These are phyloP conservation scores for Diversispora epigaea DNA, from an alignment of 192 early-diverging fungal species.

Conservation along the genomic window DNA sequence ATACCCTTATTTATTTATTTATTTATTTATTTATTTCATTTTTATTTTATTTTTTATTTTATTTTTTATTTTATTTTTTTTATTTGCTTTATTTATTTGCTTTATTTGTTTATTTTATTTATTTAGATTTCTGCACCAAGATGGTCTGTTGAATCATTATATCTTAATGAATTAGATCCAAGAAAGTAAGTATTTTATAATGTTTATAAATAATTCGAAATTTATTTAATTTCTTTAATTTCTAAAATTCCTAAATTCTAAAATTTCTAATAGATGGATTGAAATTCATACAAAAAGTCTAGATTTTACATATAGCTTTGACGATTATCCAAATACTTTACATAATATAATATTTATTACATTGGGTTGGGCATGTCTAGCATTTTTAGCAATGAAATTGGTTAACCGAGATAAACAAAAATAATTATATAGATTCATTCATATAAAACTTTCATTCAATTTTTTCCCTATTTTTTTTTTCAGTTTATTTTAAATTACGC, in stretches of 20 bases:
- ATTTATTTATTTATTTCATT: too few relatives aligned
- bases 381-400: too few relatives aligned
- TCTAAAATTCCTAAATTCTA: too few relatives aligned
- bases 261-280: slow-evolving; percentile 23
- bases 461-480: too few relatives aligned
- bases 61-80: neutral
- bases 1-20: too few relatives aligned
- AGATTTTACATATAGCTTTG: slow-evolving; percentile 43
- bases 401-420: slow-evolving; percentile 54
- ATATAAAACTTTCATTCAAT: too few relatives aligned
- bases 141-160: slow-evolving; percentile 62
- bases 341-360: slow-evolving; percentile 43
- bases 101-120: neutral
- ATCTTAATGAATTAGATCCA: slow-evolving; percentile 51
- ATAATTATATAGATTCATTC: too few relatives aligned
- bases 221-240: neutral
- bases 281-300: slow-evolving; percentile 38
- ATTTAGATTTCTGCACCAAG: slow-evolving; percentile 53
- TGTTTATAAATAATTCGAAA: neutral
- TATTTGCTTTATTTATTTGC: neutral
- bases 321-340: slow-evolving; percentile 45
- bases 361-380: slow-evolving; percentile 54
- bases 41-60: neutral
- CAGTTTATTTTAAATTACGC: too few relatives aligned
- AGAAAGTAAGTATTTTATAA: slow-evolving; percentile 20